Evolutionary conservation across 2,329 filamentous ascomycete genomes (phyloP).

Genomic region (Calonectria honghensis): DNA sequence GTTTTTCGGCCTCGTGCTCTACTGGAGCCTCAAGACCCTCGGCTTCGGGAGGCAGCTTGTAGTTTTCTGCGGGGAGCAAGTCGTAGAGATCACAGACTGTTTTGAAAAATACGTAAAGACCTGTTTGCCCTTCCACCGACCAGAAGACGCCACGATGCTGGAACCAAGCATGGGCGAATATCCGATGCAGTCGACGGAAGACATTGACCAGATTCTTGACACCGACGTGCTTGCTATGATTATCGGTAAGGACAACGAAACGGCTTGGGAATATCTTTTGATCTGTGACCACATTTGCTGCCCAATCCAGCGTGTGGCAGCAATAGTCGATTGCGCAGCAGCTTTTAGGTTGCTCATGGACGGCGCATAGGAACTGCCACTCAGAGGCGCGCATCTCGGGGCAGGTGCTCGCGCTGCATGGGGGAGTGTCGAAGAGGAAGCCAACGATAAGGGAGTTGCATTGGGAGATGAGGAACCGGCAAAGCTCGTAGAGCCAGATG

Average conservation of each 20-base stretch:
- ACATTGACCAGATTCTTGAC: slow-evolving; percentile 94
- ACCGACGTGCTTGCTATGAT: slow-evolving; percentile 77
- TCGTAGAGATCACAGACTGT: slow-evolving; percentile 95
- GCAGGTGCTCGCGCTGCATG: slow-evolving; percentile 92
- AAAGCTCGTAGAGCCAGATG: slow-evolving; percentile 98
- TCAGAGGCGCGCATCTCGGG: slow-evolving; percentile 99
- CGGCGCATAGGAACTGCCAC: slow-evolving; percentile 99
- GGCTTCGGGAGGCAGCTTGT: slow-evolving; percentile 94
- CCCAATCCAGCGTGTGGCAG: slow-evolving; percentile 99
- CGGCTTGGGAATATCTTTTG: slow-evolving; percentile 96
- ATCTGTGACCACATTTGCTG: slow-evolving; percentile 93
- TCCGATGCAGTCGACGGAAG: slow-evolving; percentile 93
- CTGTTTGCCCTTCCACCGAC: slow-evolving; percentile 92
- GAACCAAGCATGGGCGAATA: slow-evolving; percentile 99
- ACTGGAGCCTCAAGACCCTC: slow-evolving; percentile 82
- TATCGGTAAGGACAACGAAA: slow-evolving; percentile 75
- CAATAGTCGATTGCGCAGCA: slow-evolving; percentile 99
- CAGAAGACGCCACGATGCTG: slow-evolving; percentile 97
- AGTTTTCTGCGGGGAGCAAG: slow-evolving; percentile 93
- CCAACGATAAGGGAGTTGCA: slow-evolving; percentile 94
- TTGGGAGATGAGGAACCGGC: slow-evolving; percentile 95
- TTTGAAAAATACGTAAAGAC: slow-evolving; percentile 97
- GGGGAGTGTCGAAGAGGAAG: slow-evolving; percentile 92
- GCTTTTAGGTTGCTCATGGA: slow-evolving; percentile 96
- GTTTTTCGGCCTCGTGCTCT: slow-evolving; percentile 65